Evolutionary conservation across 2,329 filamentous ascomycete genomes (phyloP).

Genomic region (Penicillium sp.): DNA sequence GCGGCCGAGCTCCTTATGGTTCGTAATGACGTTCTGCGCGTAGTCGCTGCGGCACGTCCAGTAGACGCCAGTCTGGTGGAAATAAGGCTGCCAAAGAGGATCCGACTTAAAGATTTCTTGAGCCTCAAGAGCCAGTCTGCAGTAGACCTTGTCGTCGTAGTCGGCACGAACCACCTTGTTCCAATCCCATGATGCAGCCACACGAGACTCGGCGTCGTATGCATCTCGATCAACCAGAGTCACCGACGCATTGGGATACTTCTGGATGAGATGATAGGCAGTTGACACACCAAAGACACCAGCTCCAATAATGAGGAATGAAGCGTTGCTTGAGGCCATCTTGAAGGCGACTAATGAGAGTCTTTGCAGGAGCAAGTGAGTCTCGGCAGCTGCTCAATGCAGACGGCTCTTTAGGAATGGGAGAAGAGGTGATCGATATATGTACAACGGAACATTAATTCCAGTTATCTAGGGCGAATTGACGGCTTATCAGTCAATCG

Average conservation of each 20-base stretch:
- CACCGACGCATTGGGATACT: slow-evolving; percentile 28
- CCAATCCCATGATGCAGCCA: slow-evolving; percentile 32
- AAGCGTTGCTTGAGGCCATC: slow-evolving; percentile 22
- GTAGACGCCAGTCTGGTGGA: slow-evolving; percentile 54
- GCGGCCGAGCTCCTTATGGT: slow-evolving; percentile 51
- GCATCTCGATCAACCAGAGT: slow-evolving; percentile 30
- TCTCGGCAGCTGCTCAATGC: not conserved
- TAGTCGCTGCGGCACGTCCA: slow-evolving; percentile 49
- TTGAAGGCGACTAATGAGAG: not conserved
- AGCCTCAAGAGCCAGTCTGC: slow-evolving; percentile 26
- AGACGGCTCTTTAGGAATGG: not conserved
- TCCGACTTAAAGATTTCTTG: slow-evolving; percentile 39
- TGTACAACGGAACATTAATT: not conserved
- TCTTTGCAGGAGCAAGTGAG: not conserved
- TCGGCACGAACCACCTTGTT: slow-evolving; percentile 31
- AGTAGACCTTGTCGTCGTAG: slow-evolving; percentile 31
- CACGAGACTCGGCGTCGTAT: slow-evolving; percentile 36
- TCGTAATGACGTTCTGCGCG: slow-evolving; percentile 49
- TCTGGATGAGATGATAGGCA: slow-evolving; percentile 29
- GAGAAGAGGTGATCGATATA: not conserved
- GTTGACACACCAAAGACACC: slow-evolving; percentile 31
- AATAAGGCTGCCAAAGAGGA: slow-evolving; percentile 38
- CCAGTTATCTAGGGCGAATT: not conserved
- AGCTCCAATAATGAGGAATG: slow-evolving; percentile 28
- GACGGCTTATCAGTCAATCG: slow-evolving; percentile 4